Evolutionary conservation across 805 yeast species (phyloP).

Genomic region (Metschnikowia vanudenii): DNA sequence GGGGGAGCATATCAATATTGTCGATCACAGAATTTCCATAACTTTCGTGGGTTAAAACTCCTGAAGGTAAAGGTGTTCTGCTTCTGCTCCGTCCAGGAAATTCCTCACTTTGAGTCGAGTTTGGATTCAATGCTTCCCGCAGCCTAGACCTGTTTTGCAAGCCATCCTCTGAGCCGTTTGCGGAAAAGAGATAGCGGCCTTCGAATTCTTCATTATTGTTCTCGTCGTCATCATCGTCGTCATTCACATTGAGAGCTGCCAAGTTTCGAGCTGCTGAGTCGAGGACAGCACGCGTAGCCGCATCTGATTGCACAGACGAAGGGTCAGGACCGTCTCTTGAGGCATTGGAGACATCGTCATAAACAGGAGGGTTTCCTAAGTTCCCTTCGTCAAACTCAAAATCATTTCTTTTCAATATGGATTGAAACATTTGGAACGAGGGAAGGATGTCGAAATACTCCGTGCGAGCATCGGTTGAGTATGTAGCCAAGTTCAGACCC

Average conservation of each 20-base stretch:
- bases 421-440: conserved; percentile 66
- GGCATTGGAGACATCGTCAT: conserved; percentile 29
- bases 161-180: conserved; percentile 18
- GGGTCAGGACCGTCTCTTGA: conserved; percentile 15
- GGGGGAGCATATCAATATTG: conserved; percentile 50
- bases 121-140: conserved; percentile 2
- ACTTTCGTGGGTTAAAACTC: conserved; percentile 17
- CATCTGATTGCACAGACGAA: not conserved
- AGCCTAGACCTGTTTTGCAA: conserved; percentile 12
- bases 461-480: conserved; percentile 17
- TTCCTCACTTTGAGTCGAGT: not conserved
- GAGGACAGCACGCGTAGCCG: conserved; percentile 9
- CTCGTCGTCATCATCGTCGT: conserved; percentile 10
- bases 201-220: conserved; percentile 17
- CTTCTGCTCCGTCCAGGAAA: conserved; percentile 1
- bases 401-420: conserved; percentile 44
- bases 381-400: conserved; percentile 37
- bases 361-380: conserved; percentile 34
- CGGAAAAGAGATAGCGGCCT: conserved; percentile 20
- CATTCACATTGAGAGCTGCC: conserved; percentile 1
- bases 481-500: conserved; percentile 9
- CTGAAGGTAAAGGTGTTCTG: conserved; percentile 2
- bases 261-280: conserved; percentile 13
- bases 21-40: conserved; percentile 51
- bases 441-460: conserved; percentile 57